Percentiles rank a stretch among this genome's conserved stretches.
Conservation (phyloP, 345 rosid genomes). For the Passiflora organensis region DNA sequence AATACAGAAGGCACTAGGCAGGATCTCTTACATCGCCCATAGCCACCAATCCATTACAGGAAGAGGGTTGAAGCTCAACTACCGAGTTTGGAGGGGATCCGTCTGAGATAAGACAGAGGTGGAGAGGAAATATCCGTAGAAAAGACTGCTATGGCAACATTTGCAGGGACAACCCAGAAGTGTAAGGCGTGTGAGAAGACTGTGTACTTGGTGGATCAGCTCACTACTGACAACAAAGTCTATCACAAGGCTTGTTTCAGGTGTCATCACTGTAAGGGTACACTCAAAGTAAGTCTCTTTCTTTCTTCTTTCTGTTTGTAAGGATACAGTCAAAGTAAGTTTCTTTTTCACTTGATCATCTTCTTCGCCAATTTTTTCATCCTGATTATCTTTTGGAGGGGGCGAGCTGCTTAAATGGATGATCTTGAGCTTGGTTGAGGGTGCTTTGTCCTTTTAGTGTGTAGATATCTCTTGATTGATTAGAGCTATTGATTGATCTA, state of each 20-base stretch:
- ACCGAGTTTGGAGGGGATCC: too few species aligned
- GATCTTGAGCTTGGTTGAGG: slow-evolving; percentile 9
- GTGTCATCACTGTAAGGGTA: slow-evolving; percentile 50
- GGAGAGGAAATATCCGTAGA: too few species aligned
- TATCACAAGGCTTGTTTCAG: slow-evolving; percentile 47
- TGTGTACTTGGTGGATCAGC: slow-evolving; percentile 48
- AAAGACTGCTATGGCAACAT: slow-evolving; percentile 48
- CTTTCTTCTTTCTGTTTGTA: neutral
- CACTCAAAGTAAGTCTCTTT: slow-evolving; percentile 32
- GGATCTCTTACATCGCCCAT: neutral
- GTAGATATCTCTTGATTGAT: too few species aligned
- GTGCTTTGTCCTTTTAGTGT: neutral
- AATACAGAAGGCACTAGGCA: neutral
- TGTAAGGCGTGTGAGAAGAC: slow-evolving; percentile 49
- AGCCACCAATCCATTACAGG: too few species aligned
- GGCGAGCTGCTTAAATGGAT: neutral
- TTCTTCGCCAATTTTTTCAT: neutral
- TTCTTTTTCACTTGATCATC: neutral
- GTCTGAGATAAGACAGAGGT: neutral
- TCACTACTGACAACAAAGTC: slow-evolving; percentile 38
- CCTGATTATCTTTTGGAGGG: too few species aligned
- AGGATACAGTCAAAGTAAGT: too few species aligned
- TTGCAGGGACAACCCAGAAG: slow-evolving; percentile 50
- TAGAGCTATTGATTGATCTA: neutral
- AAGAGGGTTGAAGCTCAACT: too few species aligned